Evolutionary conservation across 2,329 filamentous ascomycete species (phyloP).

Genomic region (Exophiala sp.): DNA sequence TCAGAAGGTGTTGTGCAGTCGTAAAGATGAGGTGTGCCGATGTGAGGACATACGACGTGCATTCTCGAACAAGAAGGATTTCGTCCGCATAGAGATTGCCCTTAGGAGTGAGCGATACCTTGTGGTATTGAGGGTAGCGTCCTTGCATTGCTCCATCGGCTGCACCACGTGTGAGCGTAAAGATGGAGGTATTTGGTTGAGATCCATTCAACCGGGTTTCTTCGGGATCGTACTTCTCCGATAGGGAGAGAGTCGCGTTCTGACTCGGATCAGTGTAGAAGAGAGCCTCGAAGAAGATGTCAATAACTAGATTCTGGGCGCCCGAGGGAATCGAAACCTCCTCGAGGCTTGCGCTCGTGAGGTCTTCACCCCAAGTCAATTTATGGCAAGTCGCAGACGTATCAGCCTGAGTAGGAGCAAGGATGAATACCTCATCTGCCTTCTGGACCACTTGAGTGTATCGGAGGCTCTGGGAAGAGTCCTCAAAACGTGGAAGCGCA

Average conservation of each 20-base stretch:
- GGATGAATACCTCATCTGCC: slow-evolving; percentile 40
- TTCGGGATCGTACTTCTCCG: neutral
- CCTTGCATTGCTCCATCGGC: slow-evolving; percentile 7
- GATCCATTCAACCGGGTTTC: slow-evolving; percentile 2
- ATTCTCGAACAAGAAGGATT: slow-evolving; percentile 70
- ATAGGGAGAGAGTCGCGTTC: slow-evolving; percentile 7
- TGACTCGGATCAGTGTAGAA: slow-evolving; percentile 11
- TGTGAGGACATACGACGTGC: slow-evolving; percentile 83
- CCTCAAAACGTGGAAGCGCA: slow-evolving; percentile 2
- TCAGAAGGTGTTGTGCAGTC: slow-evolving; percentile 84
- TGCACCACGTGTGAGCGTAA: neutral
- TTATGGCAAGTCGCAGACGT: slow-evolving; percentile 32
- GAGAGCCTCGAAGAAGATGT: slow-evolving; percentile 13
- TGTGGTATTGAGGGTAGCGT: slow-evolving; percentile 14
- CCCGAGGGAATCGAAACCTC: slow-evolving; percentile 1
- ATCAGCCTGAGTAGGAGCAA: slow-evolving; percentile 33
- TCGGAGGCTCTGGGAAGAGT: neutral
- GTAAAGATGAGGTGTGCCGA: slow-evolving; percentile 81
- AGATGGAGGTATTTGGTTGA: slow-evolving; percentile 16
- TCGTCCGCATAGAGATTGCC: slow-evolving; percentile 76
- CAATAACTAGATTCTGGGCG: slow-evolving; percentile 16
- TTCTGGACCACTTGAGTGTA: slow-evolving; percentile 44
- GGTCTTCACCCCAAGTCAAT: slow-evolving; percentile 3
- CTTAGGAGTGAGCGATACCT: slow-evolving; percentile 62
- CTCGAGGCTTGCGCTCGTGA: slow-evolving; percentile 1